A percentile compares a stretch with the other conserved stretches of the same genome.
phyloP scores from a whole-genome alignment of 331 rosid genomes.

The Quercus lobata region DNA sequence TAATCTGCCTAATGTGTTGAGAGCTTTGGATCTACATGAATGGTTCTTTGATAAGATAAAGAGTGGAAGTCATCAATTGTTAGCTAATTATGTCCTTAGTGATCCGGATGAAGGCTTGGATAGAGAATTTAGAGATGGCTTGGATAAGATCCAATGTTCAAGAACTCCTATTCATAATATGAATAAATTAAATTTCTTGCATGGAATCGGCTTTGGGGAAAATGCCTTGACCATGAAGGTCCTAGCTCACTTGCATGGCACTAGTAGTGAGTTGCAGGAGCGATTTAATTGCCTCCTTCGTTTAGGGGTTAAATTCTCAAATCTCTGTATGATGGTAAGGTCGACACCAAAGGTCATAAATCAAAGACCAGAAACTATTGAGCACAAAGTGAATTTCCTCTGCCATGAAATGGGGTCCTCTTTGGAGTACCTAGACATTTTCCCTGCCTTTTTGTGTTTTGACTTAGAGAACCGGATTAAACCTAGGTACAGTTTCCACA shows the following conservation, averaged over 20 bases:
- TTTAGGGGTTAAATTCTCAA: conserved; percentile 53
- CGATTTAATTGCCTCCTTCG: conserved; percentile 61
- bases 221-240: conserved; percentile 47
- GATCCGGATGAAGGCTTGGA: conserved; percentile 37
- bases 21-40: conserved; percentile 64
- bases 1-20: conserved; percentile 69
- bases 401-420: conserved; percentile 49
- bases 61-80: conserved; percentile 42
- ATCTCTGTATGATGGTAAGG: conserved; percentile 46
- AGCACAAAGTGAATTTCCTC: conserved; percentile 56
- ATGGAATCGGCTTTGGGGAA: conserved; percentile 72
- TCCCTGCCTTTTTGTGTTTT: conserved; percentile 58
- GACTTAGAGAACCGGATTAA: conserved; percentile 67
- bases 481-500: conserved; percentile 62
- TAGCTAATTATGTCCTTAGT: conserved; percentile 31
- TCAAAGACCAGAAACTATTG: conserved; percentile 52
- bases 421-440: conserved; percentile 33
- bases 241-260: conserved; percentile 50
- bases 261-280: conserved; percentile 32
- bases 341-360: conserved; percentile 52
- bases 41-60: conserved; percentile 63
- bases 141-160: conserved; percentile 36
- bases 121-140: conserved; percentile 29
- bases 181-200: conserved; percentile 60
- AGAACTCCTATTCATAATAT: conserved; percentile 38